phyloP scores from a whole-genome alignment of 306 rosid species.

The Datisca glomerata region DNA sequence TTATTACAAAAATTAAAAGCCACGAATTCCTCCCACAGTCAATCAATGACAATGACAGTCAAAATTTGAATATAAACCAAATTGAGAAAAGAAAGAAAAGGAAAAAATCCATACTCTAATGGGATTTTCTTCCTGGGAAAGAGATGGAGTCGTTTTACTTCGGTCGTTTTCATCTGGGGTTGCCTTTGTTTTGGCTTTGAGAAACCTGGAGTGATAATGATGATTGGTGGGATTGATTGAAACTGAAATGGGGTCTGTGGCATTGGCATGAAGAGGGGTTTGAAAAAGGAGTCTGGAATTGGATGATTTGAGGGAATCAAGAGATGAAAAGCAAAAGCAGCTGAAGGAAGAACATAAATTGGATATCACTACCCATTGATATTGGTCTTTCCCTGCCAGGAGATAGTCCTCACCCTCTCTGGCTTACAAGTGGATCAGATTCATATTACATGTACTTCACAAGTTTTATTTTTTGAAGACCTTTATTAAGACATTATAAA shows the following conservation, averaged over 20 bases:
- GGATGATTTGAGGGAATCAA: slow-evolving; percentile 14
- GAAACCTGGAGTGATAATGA: slow-evolving; percentile 9
- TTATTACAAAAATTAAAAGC: no score
- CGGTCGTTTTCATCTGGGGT: slow-evolving; percentile 38
- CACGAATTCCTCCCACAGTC: no score
- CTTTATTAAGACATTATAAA: no score
- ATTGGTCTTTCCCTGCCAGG: slow-evolving; percentile 3
- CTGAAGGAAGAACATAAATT: slow-evolving; percentile 8
- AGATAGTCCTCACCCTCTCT: background rate
- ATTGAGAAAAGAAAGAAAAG: background rate
- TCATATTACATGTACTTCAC: no score
- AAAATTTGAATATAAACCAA: slow-evolving; percentile 3
- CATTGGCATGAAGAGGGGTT: slow-evolving; percentile 9
- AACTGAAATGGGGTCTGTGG: slow-evolving; percentile 8
- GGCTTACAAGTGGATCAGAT: slow-evolving; percentile 10
- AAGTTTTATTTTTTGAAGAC: no score
- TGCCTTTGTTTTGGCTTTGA: slow-evolving; percentile 34
- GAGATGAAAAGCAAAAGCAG: slow-evolving; percentile 20
- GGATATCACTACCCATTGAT: slow-evolving; percentile 22
- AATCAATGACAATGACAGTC: no score
- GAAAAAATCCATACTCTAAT: slow-evolving; percentile 22
- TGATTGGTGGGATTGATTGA: slow-evolving; percentile 11
- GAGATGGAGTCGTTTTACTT: slow-evolving; percentile 30
- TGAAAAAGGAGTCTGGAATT: slow-evolving; percentile 14
- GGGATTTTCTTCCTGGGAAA: slow-evolving; percentile 23